Percentiles rank a stretch among this genome's conserved stretches.
phyloP scores from a whole-genome alignment of 768 basidiomycete genomes.

The Cystobasidium onofrii region DNA sequence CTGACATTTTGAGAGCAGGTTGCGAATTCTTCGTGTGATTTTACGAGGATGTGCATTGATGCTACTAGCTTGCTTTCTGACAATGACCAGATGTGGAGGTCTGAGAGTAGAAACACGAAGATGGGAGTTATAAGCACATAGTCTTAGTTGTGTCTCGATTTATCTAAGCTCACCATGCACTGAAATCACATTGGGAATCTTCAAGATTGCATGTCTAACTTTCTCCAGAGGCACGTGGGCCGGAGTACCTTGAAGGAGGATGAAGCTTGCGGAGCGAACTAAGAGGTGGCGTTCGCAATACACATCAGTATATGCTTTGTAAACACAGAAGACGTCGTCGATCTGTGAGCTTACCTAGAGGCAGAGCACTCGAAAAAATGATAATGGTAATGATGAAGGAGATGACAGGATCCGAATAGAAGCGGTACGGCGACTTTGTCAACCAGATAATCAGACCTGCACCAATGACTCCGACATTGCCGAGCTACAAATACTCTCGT shows the following conservation, averaged over 20 bases:
- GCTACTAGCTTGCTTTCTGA: constrained; percentile 91
- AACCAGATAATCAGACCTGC: constrained; percentile 93
- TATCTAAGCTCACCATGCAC: constrained; percentile 55
- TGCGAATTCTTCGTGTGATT: constrained; percentile 80
- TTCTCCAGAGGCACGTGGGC: constrained; percentile 79
- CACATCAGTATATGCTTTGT: no score
- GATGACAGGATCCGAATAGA: constrained; percentile 86
- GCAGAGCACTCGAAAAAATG: constrained; percentile 90
- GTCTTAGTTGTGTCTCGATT: no score
- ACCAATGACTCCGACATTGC: constrained; percentile 93
- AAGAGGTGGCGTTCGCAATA: no score
- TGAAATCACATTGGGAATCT: constrained; percentile 73
- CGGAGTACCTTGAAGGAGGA: constrained; percentile 89
- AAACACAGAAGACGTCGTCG: no score
- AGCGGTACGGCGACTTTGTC: constrained; percentile 71
- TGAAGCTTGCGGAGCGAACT: constrained; percentile 77
- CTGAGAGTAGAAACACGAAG: constrained; percentile 43
- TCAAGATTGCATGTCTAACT: constrained; percentile 69
- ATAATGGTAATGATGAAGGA: constrained; percentile 89
- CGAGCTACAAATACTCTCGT: constrained; percentile 50
- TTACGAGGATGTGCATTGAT: constrained; percentile 85
- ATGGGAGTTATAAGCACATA: no score
- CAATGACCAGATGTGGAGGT: constrained; percentile 95
- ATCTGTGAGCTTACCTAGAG: constrained; percentile 55
- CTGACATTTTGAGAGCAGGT: constrained; percentile 74